phyloP scores from a whole-genome alignment of 495 filamentous ascomycete species.

The Alectoria sarmentosa region DNA sequence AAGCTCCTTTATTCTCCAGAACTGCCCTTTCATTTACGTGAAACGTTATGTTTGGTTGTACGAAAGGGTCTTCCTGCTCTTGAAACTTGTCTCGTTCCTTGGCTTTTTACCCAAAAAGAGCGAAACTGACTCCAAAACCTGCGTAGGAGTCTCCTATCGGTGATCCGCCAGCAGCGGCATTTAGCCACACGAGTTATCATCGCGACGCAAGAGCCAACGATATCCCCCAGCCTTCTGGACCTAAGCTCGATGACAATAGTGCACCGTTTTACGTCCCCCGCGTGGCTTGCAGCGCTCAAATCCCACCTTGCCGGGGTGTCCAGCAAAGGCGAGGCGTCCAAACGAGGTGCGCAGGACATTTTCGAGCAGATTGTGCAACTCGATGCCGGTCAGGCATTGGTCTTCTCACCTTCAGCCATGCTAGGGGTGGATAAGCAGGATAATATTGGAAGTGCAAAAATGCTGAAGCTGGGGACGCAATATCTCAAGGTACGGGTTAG shows the following conservation, averaged over 20 bases:
- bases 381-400: slow-evolving; percentile 53
- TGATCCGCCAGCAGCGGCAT: slow-evolving; percentile 66
- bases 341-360: slow-evolving; percentile 33
- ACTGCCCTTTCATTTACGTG: too few species aligned
- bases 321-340: slow-evolving; percentile 20
- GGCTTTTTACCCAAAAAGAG: too few species aligned
- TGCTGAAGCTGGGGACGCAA: slow-evolving; percentile 38
- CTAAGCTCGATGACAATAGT: slow-evolving; percentile 68
- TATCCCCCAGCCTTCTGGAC: slow-evolving; percentile 59
- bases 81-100: too few species aligned
- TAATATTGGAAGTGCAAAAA: not conserved
- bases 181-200: slow-evolving; percentile 58
- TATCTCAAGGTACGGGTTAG: slow-evolving; percentile 48
- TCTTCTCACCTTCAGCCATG: slow-evolving; percentile 58
- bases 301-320: slow-evolving; percentile 51
- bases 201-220: slow-evolving; percentile 74
- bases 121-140: too few species aligned
- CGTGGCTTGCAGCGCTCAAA: slow-evolving; percentile 57
- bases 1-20: too few species aligned
- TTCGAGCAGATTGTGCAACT: slow-evolving; percentile 53
- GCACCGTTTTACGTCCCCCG: slow-evolving; percentile 65
- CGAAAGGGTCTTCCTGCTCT: too few species aligned
- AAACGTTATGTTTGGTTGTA: too few species aligned
- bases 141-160: slow-evolving; percentile 53
- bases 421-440: slow-evolving; percentile 31